phyloP scores from a whole-genome alignment of 352 stramenopile genomes.

The Phytophthora ohioensis region DNA sequence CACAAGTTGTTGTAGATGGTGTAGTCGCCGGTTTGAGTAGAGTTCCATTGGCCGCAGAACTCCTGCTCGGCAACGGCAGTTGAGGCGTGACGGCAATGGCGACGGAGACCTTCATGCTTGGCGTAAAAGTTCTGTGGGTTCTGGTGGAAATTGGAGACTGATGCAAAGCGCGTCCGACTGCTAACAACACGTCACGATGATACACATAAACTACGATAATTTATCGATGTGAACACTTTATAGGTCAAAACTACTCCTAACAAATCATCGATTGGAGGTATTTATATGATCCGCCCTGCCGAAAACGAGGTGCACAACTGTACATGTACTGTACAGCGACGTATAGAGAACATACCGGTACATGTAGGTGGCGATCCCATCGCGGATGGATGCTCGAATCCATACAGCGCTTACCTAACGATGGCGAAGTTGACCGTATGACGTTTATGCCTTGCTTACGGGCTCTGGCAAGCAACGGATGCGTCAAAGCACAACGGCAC shows the following conservation, averaged over 20 bases:
- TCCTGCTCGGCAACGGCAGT: constrained; percentile 14
- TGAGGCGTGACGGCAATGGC: not conserved
- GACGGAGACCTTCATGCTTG: constrained; percentile 26
- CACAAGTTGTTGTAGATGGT: constrained; percentile 55
- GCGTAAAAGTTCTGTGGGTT: not conserved
- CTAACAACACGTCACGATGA: too few species aligned
- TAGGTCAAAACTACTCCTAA: too few species aligned
- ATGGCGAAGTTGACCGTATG: not conserved
- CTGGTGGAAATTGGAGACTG: constrained; percentile 14
- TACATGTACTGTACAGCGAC: not conserved
- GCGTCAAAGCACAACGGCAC: constrained; percentile 3
- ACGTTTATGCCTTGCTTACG: not conserved
- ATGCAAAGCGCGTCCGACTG: too few species aligned
- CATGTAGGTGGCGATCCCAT: not conserved
- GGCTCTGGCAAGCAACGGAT: not conserved
- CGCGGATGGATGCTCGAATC: not conserved
- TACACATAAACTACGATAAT: too few species aligned
- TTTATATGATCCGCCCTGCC: too few species aligned
- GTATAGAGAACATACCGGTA: not conserved
- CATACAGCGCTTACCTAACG: not conserved
- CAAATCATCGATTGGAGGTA: too few species aligned
- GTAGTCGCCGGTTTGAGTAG: constrained; percentile 29
- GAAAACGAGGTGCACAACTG: too few species aligned
- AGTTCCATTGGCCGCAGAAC: constrained; percentile 41
- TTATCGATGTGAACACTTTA: too few species aligned